Base-by-base conservation (phyloP, 257 asterid species). In the Solanum appendiculatum region DNA sequence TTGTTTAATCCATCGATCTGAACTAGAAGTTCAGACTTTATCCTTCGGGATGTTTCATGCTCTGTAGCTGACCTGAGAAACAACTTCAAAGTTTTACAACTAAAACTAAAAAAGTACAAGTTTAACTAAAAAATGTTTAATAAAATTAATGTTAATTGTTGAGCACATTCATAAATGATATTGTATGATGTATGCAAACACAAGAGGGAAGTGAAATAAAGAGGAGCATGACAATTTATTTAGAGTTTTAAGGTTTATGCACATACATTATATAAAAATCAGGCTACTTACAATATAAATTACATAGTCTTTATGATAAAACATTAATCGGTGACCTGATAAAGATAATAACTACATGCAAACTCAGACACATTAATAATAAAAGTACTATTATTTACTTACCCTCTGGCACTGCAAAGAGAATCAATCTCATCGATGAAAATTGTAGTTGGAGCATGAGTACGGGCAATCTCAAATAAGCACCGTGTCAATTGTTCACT, bases 361-460 rank as follows among this genome's bases (percentile, higher is more conserved):
- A 48, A 48, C 21, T 51, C 58, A 16, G 58, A 51, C 58, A 15
- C 58, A 51, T 51, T 3, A 48, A 48, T 48, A 20, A 48, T 20
- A 48, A 48, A 48, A 48, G 14, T 48, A 48, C 20, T 10, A 44
- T 44, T 11, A 44, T 44, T 44, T 56, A 56, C 27, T 20, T 56
- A 56, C 66, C 66, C 69, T 60, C 31, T 60, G 31, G 69, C 69
- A 60, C 15, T 60, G 69, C 69, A 60, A 60, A 60, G 69, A 60
- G 31, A 60, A 60, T 60, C 99, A 70, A 95, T 95, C 95, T 95
- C 99, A 88, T 97, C 99, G 83, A 97, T 97, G 89, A 97, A 97
- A 88, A 95, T 95, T 33, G 98, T 97, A 88, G 98, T 95, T 36
- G 99, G 99, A 84, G 99, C 98, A 93, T 93, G 89, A 91, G 98